Base-by-base conservation (phyloP, 2,329 filamentous ascomycete species). In the Didymella keratinophila region DNA sequence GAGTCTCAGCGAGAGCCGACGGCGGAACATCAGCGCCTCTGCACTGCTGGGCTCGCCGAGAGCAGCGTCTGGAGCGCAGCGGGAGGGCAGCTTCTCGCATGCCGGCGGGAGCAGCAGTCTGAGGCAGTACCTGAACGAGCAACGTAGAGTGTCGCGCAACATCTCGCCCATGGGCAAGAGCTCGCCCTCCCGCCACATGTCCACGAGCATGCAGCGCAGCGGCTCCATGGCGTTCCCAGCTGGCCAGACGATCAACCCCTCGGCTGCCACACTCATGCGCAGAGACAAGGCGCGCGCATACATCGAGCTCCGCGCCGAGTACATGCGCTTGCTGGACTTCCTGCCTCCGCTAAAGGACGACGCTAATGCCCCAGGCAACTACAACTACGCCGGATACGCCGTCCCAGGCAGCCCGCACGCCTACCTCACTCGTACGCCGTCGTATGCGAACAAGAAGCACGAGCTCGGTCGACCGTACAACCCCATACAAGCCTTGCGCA, bases 401-500 rank as follows among this genome's bases (percentile, higher is more conserved):
- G 68, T 79, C 45, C 75, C 81, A 37, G 77, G 81, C 48, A 76
- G 73, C 61, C 67, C 75, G 0, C 70, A 76, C 57, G 76, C 79
- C 61, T 69, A 78, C 46, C 65, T 78, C 59, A 74, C 68, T 56
- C 72, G 80, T 67, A 52, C 74, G 57, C 60, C 75, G 53, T 75
- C 76, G 62, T 49, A 79, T 66, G 69, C 70, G 27, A 76, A 68
- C 64, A 74, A 68, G 60, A 74, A 74, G 60, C 69, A 75, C 41
- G 70, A 57, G n/a, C 75, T 89, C 8, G 90, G 90, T 4, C 88
- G 93, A 51, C 79, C 82, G 2, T 98, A 98, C 74, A 97, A 99
- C 73, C 95, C 94, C 4, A 79, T 99, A 23, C 95, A 98, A 76
- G 92, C 92, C 67, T 90, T 98, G 54, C 89, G 95, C 20, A 98